Base-by-base conservation (phyloP, 2,329 filamentous ascomycete species). In the Neonectria punicea region DNA sequence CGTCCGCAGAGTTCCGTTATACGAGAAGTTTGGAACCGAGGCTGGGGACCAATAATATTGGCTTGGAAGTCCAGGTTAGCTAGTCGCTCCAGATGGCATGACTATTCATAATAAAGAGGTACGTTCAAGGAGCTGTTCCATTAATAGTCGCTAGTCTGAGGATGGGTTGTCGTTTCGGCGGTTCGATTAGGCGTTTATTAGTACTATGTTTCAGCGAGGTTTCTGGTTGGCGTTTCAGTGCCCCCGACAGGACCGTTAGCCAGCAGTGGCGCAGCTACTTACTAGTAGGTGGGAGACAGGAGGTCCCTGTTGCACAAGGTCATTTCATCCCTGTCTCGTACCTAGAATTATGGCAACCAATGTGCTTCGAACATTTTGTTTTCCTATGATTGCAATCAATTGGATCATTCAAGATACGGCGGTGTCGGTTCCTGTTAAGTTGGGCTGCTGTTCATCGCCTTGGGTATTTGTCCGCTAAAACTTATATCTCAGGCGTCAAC, bases 171-270 rank as follows among this genome's bases (percentile, higher is more conserved):
- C 49, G 41, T 54, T 32, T 18, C 22, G 25, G 61, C 49, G 41
- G 49, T 58, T 54, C 47, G 61, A 63, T 44, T 58, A 47, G 49
- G 44, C 54, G 54, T 54, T 58, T 49, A 2, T 49, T 63, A 58
- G 61, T 63, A 55, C 54, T 49, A 63, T 54, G 61, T 63, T 58
- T 63, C 61, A 58, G 54, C 49, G 61, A 34, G 41, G 61, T 63
- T 63, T 63, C 61, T 53, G 34, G 61, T 58, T 22, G 36, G 30
- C 32, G 54, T 63, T 63, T 63, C 61, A 58, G 54, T 39, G 34
- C 41, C 18, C 46, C 28, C 47, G 22, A 22, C 22, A 22, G 22
- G 22, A 22, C 22, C 22, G 22, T 22, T 22, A 22, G 20, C 28
- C 28, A 16, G 39, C 8, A n/a, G 39, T 43, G 39, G 39, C 39